Base-by-base conservation (phyloP, 331 rosid species). In the Erythrophleum ivorense region DNA sequence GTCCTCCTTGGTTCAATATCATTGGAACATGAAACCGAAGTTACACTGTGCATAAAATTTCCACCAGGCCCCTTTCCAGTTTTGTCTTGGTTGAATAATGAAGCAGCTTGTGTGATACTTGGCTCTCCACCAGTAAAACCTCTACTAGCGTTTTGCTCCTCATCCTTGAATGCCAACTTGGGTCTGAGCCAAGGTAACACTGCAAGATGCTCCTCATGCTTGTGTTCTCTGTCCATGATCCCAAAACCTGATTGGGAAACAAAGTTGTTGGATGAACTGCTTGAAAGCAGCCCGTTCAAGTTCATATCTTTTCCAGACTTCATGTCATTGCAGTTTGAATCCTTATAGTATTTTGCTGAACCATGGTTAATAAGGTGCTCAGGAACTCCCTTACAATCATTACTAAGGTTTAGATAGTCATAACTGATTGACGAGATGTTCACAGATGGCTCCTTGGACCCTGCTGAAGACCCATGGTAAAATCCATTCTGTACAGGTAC, bases 141-240 rank as follows among this genome's bases (percentile, higher is more conserved):
- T 67, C 80, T 81, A 60, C 80, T 87, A 48, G 78, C 52, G 79
- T 78, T 89, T 50, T 82, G 81, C 36, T 81, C 67, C 73, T 85
- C 91, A 63, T 80, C 85, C 85, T 80, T 85, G 68, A 86, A 84
- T 76, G 80, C 52, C 71, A 84, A 72, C 82, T 74, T 90, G 58
- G 90, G 81, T 85, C 83, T 85, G 52, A 93, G 94, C 99, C 98
- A 93, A 21, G 98, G 98, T 68, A 93, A 80, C 73, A 52, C 78
- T 31, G 88, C 71, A 84, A 85, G 90, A 80, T 84, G 84, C 80
- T 90, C 90, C 81, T 69, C 93, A 29, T 81, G 84, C 87, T 84
- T 86, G 62, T 73, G 87, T 77, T 87, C 91, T 52, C 85, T 83
- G 43, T 83, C 85, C 66, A 41, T 45, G 74, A 78, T 71, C 69